A percentile compares a stretch with the other conserved stretches of the same genome.
Evolutionary conservation across 495 filamentous ascomycete species (phyloP).

Genomic region (Talaromyces liani): DNA sequence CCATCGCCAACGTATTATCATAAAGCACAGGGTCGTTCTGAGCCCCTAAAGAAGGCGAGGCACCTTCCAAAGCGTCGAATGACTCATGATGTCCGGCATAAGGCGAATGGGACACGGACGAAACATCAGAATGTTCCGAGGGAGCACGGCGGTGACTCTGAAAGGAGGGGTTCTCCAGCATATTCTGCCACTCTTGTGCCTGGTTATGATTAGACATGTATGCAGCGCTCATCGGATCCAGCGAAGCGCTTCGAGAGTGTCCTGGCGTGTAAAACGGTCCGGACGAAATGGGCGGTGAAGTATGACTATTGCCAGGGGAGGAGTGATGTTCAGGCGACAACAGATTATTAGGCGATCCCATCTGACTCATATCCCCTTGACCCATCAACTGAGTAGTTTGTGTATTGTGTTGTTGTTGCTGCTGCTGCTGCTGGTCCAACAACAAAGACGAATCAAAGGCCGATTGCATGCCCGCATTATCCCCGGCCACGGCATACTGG

Average conservation of each 20-base stretch:
- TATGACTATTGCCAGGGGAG: constrained; percentile 36
- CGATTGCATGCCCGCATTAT: constrained; percentile 23
- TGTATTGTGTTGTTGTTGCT: constrained; percentile 27
- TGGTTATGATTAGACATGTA: constrained; percentile 54
- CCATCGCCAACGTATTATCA: constrained; percentile 69
- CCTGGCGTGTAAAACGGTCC: constrained; percentile 49
- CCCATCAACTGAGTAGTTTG: constrained; percentile 39
- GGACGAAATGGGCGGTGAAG: constrained; percentile 46
- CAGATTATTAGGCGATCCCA: constrained; percentile 64
- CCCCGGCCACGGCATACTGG: constrained; percentile 29
- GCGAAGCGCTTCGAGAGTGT: constrained; percentile 72
- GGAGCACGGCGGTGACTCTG: constrained; percentile 72
- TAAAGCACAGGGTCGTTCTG: constrained; percentile 65
- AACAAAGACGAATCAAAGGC: constrained; percentile 31
- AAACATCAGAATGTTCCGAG: constrained; percentile 85
- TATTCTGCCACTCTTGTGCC: constrained; percentile 58
- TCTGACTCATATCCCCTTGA: constrained; percentile 61
- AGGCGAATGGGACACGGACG: constrained; percentile 77
- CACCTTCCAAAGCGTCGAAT: constrained; percentile 66
- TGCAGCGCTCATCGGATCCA: constrained; percentile 71
- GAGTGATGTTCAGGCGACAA: constrained; percentile 57
- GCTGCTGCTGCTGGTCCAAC: constrained; percentile 41
- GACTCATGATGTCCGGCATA: constrained; percentile 69
- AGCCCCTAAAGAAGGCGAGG: constrained; percentile 72
- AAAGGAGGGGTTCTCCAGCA: constrained; percentile 57